phyloP scores from a whole-genome alignment of 768 basidiomycete species.

The Phallus indusiatus region DNA sequence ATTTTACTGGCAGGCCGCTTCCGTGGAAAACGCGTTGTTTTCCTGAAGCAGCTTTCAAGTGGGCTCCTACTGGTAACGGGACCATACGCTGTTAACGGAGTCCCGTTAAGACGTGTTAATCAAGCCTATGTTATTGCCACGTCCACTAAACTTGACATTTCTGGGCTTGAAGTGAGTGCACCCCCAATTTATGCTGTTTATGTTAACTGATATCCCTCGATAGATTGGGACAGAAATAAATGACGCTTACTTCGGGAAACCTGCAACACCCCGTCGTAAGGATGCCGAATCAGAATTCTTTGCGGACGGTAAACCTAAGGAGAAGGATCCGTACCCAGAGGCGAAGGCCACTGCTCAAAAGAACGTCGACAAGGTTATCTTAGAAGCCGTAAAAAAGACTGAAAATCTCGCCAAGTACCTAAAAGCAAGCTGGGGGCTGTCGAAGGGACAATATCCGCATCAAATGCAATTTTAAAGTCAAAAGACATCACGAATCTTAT shows the following conservation, averaged over 20 bases:
- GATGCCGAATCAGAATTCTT: conserved; percentile 98
- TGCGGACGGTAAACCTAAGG: conserved; percentile 84
- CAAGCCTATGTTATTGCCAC: conserved; percentile 99
- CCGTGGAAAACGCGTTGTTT: conserved; percentile 97
- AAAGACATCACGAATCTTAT: conserved; percentile 9
- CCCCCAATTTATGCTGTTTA: conserved; percentile 4
- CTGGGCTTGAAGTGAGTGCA: conserved; percentile 54
- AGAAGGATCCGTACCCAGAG: conserved; percentile 78
- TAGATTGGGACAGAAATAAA: conserved; percentile 86
- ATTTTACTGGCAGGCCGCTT: conserved; percentile 97
- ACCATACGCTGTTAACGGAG: conserved; percentile 97
- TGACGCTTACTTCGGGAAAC: conserved; percentile 90
- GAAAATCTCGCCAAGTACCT: conserved; percentile 90
- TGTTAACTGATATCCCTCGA: conserved; percentile 1
- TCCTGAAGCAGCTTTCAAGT: conserved; percentile 89
- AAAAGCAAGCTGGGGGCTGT: conserved; percentile 84
- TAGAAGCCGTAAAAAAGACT: conserved; percentile 83
- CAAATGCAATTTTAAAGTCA: conserved; percentile 69
- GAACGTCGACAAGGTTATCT: conserved; percentile 66
- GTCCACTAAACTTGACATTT: conserved; percentile 84
- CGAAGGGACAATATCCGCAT: conserved; percentile 97
- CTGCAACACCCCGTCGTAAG: conserved; percentile 51
- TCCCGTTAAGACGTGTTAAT: conserved; percentile 94
- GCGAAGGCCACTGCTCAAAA: conserved; percentile 90
- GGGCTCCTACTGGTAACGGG: conserved; percentile 94